Evolutionary conservation across 2,329 filamentous ascomycete species (phyloP), one percentile per base, ranked within the genome.

Genomic region (Verticillium nonalfalfae): DNA sequence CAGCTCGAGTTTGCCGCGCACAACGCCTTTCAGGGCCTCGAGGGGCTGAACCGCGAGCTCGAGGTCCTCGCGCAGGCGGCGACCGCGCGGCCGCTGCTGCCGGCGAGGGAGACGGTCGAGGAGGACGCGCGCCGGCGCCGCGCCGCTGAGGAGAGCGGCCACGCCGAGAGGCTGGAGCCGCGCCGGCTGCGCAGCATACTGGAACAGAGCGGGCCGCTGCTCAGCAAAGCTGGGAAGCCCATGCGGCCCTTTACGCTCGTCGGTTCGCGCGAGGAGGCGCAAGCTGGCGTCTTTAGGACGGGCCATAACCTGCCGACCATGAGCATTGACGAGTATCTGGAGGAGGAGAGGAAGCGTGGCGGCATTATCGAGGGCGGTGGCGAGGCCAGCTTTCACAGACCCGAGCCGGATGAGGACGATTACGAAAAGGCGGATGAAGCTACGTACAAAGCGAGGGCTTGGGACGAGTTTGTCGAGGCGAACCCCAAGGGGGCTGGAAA

Each of bases 261-360:
- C 4, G 88, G 89, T 62, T 89, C 83, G 66, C 85, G 95, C 40
- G 86, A 91, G 64, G 88, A 92, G 64, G 75, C 97, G 62, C 85
- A 88, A 63, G 82, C 88, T 62, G 90, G 90, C 2, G 94, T 99
- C 0, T 99, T 99, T 75, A 84, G 91, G 60, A 86, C 92, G 0
- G 92, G 95, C 7, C 95, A 99, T 73, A 97, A 91, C 75, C 78
- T 99, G 62, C 95, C 95, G 1, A 98, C 95, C 3, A 98, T 99
- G 95, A 91, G 87, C 1, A 97, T 99, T 64, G 95, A 99, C 68
- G 95, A 99, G 77, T 99, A 98, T 71, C 80, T 99, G 15, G 95
- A 96, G 59, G 94, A 98, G 75, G 95, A 98, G 78, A 84, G 85
- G 70, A 84, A 85, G 66, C 81, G 90, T 64, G 95, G 95, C 15